Evolutionary conservation across 352 stramenopile genomes (phyloP), one percentile per base, ranked within the genome.

Genomic region (Phytophthora megakarya): DNA sequence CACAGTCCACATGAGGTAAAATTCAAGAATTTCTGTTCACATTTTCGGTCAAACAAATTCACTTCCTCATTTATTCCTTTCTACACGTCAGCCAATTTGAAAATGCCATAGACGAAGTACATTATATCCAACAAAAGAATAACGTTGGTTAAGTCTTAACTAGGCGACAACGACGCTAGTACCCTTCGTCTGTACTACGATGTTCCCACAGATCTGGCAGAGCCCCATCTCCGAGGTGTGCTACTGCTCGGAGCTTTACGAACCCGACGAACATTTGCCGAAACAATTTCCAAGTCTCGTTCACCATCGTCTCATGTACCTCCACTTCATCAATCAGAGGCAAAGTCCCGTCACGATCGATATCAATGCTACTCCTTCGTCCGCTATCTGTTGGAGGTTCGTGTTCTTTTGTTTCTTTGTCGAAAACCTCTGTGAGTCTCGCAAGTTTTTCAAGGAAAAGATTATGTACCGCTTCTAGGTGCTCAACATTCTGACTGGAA

Each of bases 211-310:
- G 67, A 61, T 94, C 85, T 0, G 72, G 83, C 25, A 94, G 58
- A n/a, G 81, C 76, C 8, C 85, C 83, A 5, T 76, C 48, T 5
- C 84, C 83, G 4, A 92, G 71, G 1, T 58, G 57, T 0, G 76
- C 85, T 8, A 84, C 52, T 1, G 76, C 54, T 6, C 83, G 83
- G 21, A 91, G 58, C 16, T 75, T 72, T 13, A 79, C 73, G 37
- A 89, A 90, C n/a, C 72, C 78, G 0, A 85, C 70, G 42, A 92
- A 68, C 37, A 91, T 73, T 52, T 90, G 83, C 1, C 81, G 83
- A n/a, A 94, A 85, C 26, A 81, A 76, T 40, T 84, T 89, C 83
- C 83, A 92, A 43, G 77, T 83, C 66, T 90, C 83, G 39, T 88
- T 81, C 26, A 90, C 80, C 38, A 79, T 53, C 54, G 39, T 61